Conservation (phyloP, 2,329 filamentous ascomycete species). For the Lachnellula suecica region DNA sequence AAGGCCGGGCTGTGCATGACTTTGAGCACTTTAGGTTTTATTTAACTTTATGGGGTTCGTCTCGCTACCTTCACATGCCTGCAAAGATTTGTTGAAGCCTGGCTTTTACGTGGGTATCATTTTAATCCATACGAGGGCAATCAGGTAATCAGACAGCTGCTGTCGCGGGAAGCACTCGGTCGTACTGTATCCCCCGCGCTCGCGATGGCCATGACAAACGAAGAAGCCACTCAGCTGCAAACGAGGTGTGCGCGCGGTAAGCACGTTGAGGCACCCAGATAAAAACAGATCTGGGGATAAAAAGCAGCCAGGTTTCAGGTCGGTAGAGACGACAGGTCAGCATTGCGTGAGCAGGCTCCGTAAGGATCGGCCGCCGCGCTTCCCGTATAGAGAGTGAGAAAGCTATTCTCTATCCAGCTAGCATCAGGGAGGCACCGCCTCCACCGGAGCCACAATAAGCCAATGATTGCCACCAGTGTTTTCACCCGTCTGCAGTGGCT, state of each 20-base stretch:
- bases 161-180: no score
- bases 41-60: no score
- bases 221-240: no score
- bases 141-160: no score
- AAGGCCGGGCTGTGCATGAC: no score
- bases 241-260: background rate
- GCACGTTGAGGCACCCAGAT: no score
- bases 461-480: background rate
- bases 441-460: background rate
- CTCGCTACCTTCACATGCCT: no score
- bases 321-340: background rate
- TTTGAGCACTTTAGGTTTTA: no score
- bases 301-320: background rate
- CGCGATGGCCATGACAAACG: no score
- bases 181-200: background rate
- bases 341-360: background rate
- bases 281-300: no score
- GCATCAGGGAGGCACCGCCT: background rate
- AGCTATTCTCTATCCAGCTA: background rate
- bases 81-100: no score
- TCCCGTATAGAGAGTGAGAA: background rate
- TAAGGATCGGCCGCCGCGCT: background rate
- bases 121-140: background rate
- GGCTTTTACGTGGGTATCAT: background rate
- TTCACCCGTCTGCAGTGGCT: constrained; percentile 11